Conservation (phyloP, 805 yeast species). For the Cephaloascus fragrans region DNA sequence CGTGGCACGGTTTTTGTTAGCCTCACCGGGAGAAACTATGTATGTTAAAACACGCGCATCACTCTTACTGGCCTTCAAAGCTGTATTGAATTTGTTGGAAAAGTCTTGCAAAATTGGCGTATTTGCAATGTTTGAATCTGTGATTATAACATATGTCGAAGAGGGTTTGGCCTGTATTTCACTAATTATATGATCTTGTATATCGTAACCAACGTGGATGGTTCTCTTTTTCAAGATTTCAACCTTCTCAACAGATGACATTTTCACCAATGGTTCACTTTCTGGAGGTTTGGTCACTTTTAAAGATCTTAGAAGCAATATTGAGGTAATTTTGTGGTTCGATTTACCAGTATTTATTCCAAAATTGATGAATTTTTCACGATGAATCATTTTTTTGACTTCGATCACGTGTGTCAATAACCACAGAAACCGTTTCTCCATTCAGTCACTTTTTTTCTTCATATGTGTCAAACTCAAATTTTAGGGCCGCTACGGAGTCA, state of each 20-base stretch:
- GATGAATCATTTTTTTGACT: no score
- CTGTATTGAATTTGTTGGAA: conserved; percentile 27
- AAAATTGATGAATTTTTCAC: no score
- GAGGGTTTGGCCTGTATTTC: conserved; percentile 58
- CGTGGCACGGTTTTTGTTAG: conserved; percentile 77
- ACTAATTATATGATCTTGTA: conserved; percentile 62
- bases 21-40: conserved; percentile 86
- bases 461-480: no score
- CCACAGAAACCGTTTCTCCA: no score
- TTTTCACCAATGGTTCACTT: conserved; percentile 1
- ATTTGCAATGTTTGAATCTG: conserved; percentile 71
- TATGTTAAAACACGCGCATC: conserved; percentile 61
- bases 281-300: not conserved
- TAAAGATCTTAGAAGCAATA: not conserved
- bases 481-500: no score
- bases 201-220: conserved; percentile 84
- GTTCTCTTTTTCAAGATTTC: conserved; percentile 72
- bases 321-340: no score
- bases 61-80: conserved; percentile 28
- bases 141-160: conserved; percentile 85
- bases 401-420: no score
- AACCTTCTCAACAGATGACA: conserved; percentile 38
- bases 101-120: conserved; percentile 52
- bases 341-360: no score
- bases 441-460: no score